Percentiles rank a stretch among this genome's conserved stretches.
These are phyloP conservation scores for Mimosa bimucronata DNA, from an alignment of 306 rosid genomes.

Conservation along the genomic window DNA sequence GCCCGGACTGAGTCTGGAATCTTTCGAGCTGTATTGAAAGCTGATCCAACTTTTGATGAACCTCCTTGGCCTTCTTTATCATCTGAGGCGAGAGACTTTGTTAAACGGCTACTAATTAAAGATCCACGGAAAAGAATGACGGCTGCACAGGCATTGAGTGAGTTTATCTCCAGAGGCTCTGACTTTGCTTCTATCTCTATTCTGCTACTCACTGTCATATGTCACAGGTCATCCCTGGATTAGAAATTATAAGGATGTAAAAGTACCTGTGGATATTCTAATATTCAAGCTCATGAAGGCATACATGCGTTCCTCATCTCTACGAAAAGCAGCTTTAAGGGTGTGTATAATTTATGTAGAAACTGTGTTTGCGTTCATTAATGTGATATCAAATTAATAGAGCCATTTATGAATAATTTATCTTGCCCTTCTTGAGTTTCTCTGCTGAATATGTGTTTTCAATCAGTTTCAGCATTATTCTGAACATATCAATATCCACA, in stretches of 20 bases:
- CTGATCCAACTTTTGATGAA: slow-evolving; percentile 88
- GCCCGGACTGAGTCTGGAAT: slow-evolving; percentile 95
- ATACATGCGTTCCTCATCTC: slow-evolving; percentile 88
- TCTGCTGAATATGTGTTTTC: slow-evolving; percentile 13
- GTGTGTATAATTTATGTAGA: slow-evolving; percentile 51
- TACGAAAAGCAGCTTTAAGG: slow-evolving; percentile 90
- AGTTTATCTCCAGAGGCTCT: slow-evolving; percentile 37
- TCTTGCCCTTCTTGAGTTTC: slow-evolving; percentile 4
- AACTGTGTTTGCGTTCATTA: neutral
- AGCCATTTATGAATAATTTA: slow-evolving; percentile 6
- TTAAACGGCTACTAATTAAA: slow-evolving; percentile 78
- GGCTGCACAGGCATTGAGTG: slow-evolving; percentile 89
- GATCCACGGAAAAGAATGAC: slow-evolving; percentile 95
- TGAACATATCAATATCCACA: slow-evolving; percentile 15
- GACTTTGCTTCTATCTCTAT: slow-evolving; percentile 18
- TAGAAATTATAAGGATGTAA: slow-evolving; percentile 57
- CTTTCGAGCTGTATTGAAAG: slow-evolving; percentile 85
- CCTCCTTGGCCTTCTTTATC: slow-evolving; percentile 95
- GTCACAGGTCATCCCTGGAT: slow-evolving; percentile 95
- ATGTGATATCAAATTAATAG: slow-evolving; percentile 22
- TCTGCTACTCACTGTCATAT: slow-evolving; percentile 41
- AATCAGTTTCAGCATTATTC: slow-evolving; percentile 11
- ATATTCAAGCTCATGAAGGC: slow-evolving; percentile 84
- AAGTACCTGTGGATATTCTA: slow-evolving; percentile 77
- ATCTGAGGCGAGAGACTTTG: slow-evolving; percentile 76